These are phyloP conservation scores for Kernera saxatilis DNA, from an alignment of 345 rosid genomes.

Conservation along the genomic window DNA sequence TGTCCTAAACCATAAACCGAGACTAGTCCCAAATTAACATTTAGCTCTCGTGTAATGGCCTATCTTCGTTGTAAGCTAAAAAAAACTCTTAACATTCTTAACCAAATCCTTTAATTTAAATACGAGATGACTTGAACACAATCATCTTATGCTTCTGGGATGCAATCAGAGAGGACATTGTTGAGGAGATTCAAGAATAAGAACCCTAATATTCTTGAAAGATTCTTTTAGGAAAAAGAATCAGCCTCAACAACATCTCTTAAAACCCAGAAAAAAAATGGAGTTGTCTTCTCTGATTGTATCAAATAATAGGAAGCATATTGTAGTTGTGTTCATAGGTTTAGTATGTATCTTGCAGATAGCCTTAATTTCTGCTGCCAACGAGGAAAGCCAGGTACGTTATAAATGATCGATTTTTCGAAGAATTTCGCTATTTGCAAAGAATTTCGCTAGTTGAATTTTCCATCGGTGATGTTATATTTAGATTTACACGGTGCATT, in stretches of 20 bases:
- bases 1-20: constrained; percentile 19
- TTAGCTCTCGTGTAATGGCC: constrained; percentile 11
- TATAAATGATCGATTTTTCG: background rate
- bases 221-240: constrained; percentile 20
- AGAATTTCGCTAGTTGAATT: background rate
- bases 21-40: constrained; percentile 14
- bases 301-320: constrained; percentile 12
- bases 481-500: constrained; percentile 63
- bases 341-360: constrained; percentile 2
- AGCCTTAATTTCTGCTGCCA: constrained; percentile 3
- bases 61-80: constrained; percentile 20
- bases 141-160: constrained; percentile 13
- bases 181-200: constrained; percentile 20
- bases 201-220: constrained; percentile 14
- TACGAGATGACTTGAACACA: constrained; percentile 20
- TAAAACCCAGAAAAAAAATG: background rate
- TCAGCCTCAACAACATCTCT: constrained; percentile 16
- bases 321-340: constrained; percentile 20
- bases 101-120: constrained; percentile 16
- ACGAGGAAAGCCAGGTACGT: constrained; percentile 16
- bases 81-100: constrained; percentile 1
- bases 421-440: background rate
- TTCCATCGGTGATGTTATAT: background rate
- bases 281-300: constrained; percentile 26
- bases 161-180: constrained; percentile 20